These are phyloP conservation scores for Calonectria montana DNA, from an alignment of 2,329 filamentous ascomycete genomes.

Conservation along the genomic window DNA sequence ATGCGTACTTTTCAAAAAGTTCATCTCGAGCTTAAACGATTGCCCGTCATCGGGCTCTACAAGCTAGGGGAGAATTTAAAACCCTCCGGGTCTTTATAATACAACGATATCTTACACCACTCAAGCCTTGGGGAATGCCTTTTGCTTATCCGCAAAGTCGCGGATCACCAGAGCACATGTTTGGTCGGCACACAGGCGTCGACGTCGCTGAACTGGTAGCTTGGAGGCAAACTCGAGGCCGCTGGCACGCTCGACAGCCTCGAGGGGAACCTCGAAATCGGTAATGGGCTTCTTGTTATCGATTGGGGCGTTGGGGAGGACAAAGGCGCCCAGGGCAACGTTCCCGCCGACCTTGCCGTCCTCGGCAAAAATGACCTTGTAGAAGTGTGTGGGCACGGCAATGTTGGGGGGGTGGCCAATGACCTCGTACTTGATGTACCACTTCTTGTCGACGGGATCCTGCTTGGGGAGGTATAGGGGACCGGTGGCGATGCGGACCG, in stretches of 20 bases:
- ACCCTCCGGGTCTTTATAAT: neutral
- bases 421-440: conserved; percentile 95
- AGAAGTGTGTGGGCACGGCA: conserved; percentile 97
- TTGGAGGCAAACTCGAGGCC: conserved; percentile 91
- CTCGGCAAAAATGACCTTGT: conserved; percentile 98
- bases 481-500: conserved; percentile 91
- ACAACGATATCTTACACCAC: neutral
- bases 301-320: conserved; percentile 91
- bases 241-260: conserved; percentile 91
- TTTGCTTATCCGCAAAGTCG: conserved; percentile 76
- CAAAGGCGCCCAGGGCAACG: conserved; percentile 93
- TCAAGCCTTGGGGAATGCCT: conserved; percentile 62
- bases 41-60: neutral
- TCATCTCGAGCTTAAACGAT: neutral
- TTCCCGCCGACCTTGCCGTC: conserved; percentile 76
- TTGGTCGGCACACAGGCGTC: conserved; percentile 87
- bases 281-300: conserved; percentile 86
- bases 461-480: conserved; percentile 91
- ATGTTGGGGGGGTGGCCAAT: conserved; percentile 94
- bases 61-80: neutral
- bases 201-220: conserved; percentile 78
- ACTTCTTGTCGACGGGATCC: conserved; percentile 88
- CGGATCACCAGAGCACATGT: conserved; percentile 84
- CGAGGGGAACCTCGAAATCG: conserved; percentile 95
- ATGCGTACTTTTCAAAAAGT: neutral